Base-by-base conservation (phyloP, 805 yeast genomes). In the Ogataea ramenticola region DNA sequence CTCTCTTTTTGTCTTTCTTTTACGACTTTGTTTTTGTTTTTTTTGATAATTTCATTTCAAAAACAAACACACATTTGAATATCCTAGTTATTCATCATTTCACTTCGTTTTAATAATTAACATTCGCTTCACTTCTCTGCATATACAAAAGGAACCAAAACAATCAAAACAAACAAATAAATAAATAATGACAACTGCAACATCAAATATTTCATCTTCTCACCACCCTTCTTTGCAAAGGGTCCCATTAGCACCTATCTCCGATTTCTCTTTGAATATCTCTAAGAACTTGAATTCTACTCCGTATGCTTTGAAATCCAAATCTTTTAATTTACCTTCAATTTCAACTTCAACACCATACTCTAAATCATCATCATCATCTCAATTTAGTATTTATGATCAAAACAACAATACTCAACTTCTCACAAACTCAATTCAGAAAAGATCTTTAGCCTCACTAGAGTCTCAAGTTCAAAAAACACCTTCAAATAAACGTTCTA, bases 261-360 rank as follows among this genome's bases (percentile, higher is more conserved):
- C 58, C 15, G 46, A 41, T 15, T 51, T 56, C 17, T 44, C 44
- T 17, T 36, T 57, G 21, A 56, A 57, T 42, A 51, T 56, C 21
- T 39, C 39, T 20, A 43, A 40, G n/a, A 41, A 43, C 36, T 46
- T 44, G 17, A 43, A 34, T 12, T 33, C 21, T 6, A 17, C 19
- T 12, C 11, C 19, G 7, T 16, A 5, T 34, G 22, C 24, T 5
- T 22, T 41, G 27, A 44, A 46, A 26, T 45, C 55, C 7, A 49
- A 46, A 26, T 46, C 53, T 15, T 48, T 48, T 35, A 40, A 41
- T 19, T 47, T 12, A 12, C 17, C 17, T 12, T 35, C 38, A 35
- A 20, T 33, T 15, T 17, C 36, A 33, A 9, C 36, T 7, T 33
- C 21, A 16, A 33, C 15, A 8, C 17, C 33, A 8, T 14, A 12